A percentile compares a stretch with the other conserved stretches of the same genome.
Evolutionary conservation across 495 filamentous ascomycete species (phyloP).

Genomic region (Corynascus novoguineensis): DNA sequence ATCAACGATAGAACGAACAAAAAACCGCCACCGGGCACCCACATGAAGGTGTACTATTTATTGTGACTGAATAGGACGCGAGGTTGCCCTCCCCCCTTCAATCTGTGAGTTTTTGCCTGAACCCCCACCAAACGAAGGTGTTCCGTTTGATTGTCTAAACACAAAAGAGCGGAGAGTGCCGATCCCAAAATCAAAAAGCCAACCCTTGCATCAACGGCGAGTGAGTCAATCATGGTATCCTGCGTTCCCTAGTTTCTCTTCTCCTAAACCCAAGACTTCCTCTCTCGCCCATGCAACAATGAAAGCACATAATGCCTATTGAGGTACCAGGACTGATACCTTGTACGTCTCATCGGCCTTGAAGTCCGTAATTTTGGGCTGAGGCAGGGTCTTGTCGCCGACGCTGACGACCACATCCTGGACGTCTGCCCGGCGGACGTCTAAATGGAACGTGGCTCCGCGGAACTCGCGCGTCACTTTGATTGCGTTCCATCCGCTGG

Average conservation of each 20-base stretch:
- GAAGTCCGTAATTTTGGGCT: constrained; percentile 37
- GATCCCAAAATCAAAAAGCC: neutral
- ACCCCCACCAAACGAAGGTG: constrained; percentile 6
- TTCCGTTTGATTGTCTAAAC: neutral
- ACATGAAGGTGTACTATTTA: neutral
- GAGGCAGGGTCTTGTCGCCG: constrained; percentile 31
- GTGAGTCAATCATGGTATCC: neutral
- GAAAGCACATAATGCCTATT: constrained; percentile 10
- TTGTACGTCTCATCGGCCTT: constrained; percentile 36
- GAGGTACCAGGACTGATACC: constrained; percentile 37
- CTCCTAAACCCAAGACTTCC: neutral
- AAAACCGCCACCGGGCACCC: neutral
- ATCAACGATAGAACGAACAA: neutral
- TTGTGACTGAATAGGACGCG: neutral
- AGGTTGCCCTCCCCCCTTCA: neutral
- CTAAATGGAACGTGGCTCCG: constrained; percentile 45
- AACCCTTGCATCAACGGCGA: neutral
- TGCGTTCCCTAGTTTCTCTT: neutral
- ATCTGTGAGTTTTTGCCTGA: neutral
- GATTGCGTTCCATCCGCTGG: constrained; percentile 43
- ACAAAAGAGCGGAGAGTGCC: neutral
- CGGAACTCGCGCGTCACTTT: constrained; percentile 46
- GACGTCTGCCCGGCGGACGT: constrained; percentile 41
- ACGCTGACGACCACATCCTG: constrained; percentile 38
- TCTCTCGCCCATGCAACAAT: neutral